A percentile compares a stretch with the other conserved stretches of the same genome.
These are phyloP conservation scores for Ascosphaera pollenicola DNA, from an alignment of 2,329 filamentous ascomycete species.

Conservation along the genomic window DNA sequence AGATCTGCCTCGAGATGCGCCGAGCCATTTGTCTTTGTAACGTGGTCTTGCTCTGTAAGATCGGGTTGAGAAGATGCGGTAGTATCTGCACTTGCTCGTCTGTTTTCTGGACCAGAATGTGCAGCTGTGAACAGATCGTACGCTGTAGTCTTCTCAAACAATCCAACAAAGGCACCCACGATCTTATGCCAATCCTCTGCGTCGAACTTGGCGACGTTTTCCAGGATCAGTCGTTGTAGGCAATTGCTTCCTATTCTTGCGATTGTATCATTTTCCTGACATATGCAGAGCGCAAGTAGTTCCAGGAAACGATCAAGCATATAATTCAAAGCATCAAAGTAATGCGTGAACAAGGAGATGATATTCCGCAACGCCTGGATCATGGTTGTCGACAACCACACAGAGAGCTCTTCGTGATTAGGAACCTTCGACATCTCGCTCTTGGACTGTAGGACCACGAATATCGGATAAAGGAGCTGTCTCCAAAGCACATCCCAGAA, in stretches of 20 bases:
- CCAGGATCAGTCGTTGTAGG: slow-evolving; percentile 82
- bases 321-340: slow-evolving; percentile 86
- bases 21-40: not conserved
- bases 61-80: not conserved
- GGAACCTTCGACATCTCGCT: slow-evolving; percentile 91
- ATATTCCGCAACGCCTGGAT: slow-evolving; percentile 96
- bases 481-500: slow-evolving; percentile 99
- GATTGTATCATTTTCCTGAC: slow-evolving; percentile 97
- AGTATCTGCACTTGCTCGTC: not conserved
- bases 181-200: slow-evolving; percentile 82
- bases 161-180: slow-evolving; percentile 82
- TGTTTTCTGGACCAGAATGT: slow-evolving; percentile 15
- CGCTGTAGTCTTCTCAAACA: slow-evolving; percentile 87
- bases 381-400: slow-evolving; percentile 98
- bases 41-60: not conserved
- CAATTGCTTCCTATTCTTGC: slow-evolving; percentile 97
- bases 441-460: slow-evolving; percentile 89
- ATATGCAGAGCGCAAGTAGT: slow-evolving; percentile 84
- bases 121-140: slow-evolving; percentile 87
- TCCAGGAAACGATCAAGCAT: slow-evolving; percentile 98
- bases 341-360: slow-evolving; percentile 97
- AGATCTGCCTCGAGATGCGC: slow-evolving; percentile 6
- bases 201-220: slow-evolving; percentile 85
- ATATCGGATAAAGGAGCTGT: slow-evolving; percentile 92
- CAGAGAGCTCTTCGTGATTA: slow-evolving; percentile 89